Conservation (phyloP, 148 eudicot species). For the Chenopodium formosanum region DNA sequence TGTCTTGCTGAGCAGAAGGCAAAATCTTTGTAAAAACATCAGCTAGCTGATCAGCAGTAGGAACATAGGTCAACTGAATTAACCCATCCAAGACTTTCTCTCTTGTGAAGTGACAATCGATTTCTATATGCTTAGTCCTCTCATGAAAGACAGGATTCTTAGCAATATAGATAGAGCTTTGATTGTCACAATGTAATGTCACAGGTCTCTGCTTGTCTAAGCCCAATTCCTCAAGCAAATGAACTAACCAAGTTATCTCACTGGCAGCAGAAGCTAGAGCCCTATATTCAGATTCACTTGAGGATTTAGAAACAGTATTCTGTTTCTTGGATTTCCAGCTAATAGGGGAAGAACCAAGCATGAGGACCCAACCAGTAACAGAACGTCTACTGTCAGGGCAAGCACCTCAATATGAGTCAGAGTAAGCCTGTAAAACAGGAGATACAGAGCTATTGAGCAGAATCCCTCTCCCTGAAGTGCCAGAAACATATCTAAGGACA, state of each 20-base stretch:
- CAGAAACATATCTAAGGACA: background rate
- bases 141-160: background rate
- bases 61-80: background rate
- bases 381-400: background rate
- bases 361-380: background rate
- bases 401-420: background rate
- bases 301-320: too few relatives aligned
- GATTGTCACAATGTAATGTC: background rate
- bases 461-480: background rate
- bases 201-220: background rate
- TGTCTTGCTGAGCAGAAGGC: background rate
- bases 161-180: background rate
- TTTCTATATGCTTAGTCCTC: background rate
- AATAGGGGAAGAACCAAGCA: background rate
- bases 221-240: background rate
- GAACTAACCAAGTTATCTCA: background rate
- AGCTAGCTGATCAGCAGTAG: background rate
- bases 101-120: background rate
- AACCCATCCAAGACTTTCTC: background rate
- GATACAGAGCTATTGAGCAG: accelerated
- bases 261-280: background rate
- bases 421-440: background rate
- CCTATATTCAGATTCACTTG: background rate
- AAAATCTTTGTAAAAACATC: background rate
- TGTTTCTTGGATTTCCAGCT: background rate